A percentile compares a stretch with the other conserved stretches of the same genome.
phyloP scores from a whole-genome alignment of 192 early-diverging fungal species.

The Geosiphon pyriformis region DNA sequence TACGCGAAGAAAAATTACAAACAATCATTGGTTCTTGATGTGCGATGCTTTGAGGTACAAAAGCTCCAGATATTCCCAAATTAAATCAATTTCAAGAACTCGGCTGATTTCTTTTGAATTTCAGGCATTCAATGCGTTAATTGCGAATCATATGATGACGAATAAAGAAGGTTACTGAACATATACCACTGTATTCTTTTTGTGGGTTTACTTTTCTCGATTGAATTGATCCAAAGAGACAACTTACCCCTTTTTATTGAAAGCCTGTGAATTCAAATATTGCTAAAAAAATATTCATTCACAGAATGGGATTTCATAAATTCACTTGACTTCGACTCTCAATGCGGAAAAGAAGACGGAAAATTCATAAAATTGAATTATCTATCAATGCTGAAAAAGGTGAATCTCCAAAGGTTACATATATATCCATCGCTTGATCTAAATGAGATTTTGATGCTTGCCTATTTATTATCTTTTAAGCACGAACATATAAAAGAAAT shows the following conservation, averaged over 20 bases:
- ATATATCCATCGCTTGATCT: slow-evolving; percentile 6
- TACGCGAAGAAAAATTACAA: slow-evolving; percentile 56
- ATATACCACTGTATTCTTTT: background rate
- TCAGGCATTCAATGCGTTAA: slow-evolving; percentile 52
- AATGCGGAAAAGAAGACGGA: slow-evolving; percentile 41
- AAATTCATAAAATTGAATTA: slow-evolving; percentile 55
- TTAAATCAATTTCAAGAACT: slow-evolving; percentile 3
- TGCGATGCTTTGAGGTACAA: slow-evolving; percentile 57
- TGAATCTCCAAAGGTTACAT: too few species aligned
- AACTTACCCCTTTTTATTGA: background rate
- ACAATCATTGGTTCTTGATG: slow-evolving; percentile 56
- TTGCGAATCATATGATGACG: slow-evolving; percentile 55
- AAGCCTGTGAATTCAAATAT: too few species aligned
- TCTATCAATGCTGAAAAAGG: slow-evolving; percentile 58
- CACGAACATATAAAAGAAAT: slow-evolving; percentile 44
- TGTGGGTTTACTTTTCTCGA: background rate
- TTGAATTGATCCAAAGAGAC: background rate
- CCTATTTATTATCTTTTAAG: too few species aligned
- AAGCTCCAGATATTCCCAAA: background rate
- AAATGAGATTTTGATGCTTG: background rate
- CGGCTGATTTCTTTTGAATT: background rate
- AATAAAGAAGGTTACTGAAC: slow-evolving; percentile 47
- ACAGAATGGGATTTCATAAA: slow-evolving; percentile 56
- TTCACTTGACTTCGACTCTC: slow-evolving; percentile 44
- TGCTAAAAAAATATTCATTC: background rate